phyloP scores from a whole-genome alignment of 768 basidiomycete species.

The Rhodotorula sphaerocarpa region DNA sequence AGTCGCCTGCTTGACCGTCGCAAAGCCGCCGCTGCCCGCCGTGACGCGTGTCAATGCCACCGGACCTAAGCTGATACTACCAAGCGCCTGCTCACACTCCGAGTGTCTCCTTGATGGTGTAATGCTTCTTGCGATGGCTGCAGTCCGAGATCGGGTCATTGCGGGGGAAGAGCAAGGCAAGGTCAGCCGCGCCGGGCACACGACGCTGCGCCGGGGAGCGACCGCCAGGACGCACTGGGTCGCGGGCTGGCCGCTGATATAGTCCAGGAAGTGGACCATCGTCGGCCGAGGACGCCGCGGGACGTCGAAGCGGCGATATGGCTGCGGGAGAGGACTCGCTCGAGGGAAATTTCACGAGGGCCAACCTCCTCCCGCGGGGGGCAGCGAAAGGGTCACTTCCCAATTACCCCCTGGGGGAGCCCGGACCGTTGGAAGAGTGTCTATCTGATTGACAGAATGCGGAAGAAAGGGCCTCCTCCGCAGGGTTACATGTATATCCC shows the following conservation, averaged over 20 bases:
- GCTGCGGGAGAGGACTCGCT: background rate
- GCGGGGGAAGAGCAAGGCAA: no score
- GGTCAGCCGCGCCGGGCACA: background rate
- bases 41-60: background rate
- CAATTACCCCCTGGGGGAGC: no score
- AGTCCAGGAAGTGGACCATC: constrained; percentile 24
- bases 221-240: constrained; percentile 13
- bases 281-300: no score
- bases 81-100: constrained; percentile 21
- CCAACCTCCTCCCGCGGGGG: no score
- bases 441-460: no score
- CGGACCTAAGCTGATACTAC: no score
- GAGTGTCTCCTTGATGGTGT: constrained; percentile 8
- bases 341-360: no score
- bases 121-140: constrained; percentile 21
- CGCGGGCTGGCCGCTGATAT: constrained; percentile 12
- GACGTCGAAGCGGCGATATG: no score
- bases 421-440: no score
- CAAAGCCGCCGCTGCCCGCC: constrained; percentile 17
- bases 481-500: no score
- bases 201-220: background rate
- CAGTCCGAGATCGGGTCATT: background rate
- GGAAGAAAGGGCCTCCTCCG: no score
- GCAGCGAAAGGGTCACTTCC: no score
- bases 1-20: constrained; percentile 27